Evolutionary conservation across 306 rosid species (phyloP).

Genomic region (Purshia tridentata): DNA sequence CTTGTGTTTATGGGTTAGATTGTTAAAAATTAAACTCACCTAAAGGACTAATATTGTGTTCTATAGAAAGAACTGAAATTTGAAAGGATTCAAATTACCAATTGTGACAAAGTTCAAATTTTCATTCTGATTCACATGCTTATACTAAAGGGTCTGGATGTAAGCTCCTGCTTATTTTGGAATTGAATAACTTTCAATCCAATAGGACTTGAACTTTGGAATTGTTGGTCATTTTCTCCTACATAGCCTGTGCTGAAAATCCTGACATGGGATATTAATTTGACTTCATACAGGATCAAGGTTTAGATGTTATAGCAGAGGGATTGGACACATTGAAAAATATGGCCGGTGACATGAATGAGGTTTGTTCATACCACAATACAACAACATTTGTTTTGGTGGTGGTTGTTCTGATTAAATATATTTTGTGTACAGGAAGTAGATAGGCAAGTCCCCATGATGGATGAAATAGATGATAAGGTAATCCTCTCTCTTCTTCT

Average conservation of each 20-base stretch:
- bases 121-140: constrained; percentile 1
- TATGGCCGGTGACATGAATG: constrained; percentile 45
- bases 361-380: constrained; percentile 27
- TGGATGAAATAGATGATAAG: constrained; percentile 44
- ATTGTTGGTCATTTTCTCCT: neutral
- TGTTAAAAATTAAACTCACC: too few relatives aligned
- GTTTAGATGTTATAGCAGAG: constrained; percentile 40
- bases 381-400: neutral
- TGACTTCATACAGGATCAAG: constrained; percentile 36
- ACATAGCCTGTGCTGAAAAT: neutral
- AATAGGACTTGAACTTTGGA: neutral
- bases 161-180: neutral
- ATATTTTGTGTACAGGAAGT: constrained; percentile 22
- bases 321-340: constrained; percentile 44
- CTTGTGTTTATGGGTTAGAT: too few relatives aligned
- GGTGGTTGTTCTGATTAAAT: neutral
- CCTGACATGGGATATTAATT: constrained; percentile 7
- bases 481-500: constrained; percentile 10
- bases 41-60: neutral
- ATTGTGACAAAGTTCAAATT: neutral
- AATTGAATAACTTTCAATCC: neutral
- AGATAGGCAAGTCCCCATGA: constrained; percentile 33
- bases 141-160: neutral
- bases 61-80: neutral
- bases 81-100: neutral